phyloP scores from a whole-genome alignment of 352 stramenopile species.

The Globisporangium barbulae region DNA sequence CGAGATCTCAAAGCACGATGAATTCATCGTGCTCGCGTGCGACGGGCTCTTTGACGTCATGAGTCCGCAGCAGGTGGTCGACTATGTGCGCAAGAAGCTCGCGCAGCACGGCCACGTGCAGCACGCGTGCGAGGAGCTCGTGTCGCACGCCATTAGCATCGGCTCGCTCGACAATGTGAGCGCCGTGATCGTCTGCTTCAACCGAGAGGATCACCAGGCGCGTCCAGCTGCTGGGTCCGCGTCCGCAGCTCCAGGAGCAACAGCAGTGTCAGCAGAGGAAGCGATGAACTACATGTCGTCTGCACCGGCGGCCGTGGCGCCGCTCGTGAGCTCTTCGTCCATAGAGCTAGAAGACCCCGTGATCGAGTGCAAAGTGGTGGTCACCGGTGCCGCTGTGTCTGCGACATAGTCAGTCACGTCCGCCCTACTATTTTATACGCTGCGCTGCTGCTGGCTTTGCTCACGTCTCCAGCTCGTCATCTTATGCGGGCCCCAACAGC shows the following conservation, averaged over 20 bases:
- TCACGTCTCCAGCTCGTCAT: neutral
- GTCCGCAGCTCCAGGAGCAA: neutral
- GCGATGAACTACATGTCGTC: neutral
- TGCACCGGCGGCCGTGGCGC: neutral
- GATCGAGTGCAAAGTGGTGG: constrained; percentile 16
- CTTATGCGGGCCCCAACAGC: too few species aligned
- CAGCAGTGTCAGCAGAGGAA: neutral
- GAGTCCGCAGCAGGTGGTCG: constrained; percentile 71
- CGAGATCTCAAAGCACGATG: constrained; percentile 49
- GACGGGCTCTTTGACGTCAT: constrained; percentile 88
- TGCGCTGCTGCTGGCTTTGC: neutral
- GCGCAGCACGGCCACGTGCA: constrained; percentile 67
- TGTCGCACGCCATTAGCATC: constrained; percentile 76
- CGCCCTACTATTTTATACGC: neutral
- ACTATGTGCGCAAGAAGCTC: constrained; percentile 78
- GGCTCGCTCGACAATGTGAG: constrained; percentile 85
- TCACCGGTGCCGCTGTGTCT: constrained; percentile 6
- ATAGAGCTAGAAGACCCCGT: neutral
- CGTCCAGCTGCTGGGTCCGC: neutral
- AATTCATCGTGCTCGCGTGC: constrained; percentile 82
- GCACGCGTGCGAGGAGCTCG: constrained; percentile 77
- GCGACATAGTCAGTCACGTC: constrained; percentile 14
- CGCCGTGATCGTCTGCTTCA: constrained; percentile 75
- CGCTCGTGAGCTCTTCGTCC: neutral
- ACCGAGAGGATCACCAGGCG: constrained; percentile 28